Percentiles rank a stretch among this genome's conserved stretches.
Evolutionary conservation across 2,329 filamentous ascomycete genomes (phyloP).

Genomic region (Trichoderma koningii): DNA sequence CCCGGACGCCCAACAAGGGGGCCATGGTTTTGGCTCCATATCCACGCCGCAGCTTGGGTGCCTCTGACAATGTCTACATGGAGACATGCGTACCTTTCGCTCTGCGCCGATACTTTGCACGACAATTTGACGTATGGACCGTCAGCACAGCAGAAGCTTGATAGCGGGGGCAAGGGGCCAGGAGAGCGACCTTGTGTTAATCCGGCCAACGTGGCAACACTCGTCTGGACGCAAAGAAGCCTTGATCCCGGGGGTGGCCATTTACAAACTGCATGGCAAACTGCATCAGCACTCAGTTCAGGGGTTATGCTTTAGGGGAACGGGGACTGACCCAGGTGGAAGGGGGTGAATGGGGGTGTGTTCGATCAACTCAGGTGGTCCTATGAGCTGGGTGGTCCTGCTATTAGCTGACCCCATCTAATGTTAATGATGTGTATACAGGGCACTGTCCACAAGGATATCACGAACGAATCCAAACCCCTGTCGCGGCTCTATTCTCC

Average conservation of each 20-base stretch:
- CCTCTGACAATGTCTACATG: slow-evolving; percentile 1
- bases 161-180: slow-evolving; percentile 25
- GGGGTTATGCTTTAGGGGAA: slow-evolving; percentile 1
- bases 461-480: slow-evolving; percentile 14
- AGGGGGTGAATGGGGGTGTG: not conserved
- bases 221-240: slow-evolving; percentile 25
- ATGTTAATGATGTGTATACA: slow-evolving; percentile 18
- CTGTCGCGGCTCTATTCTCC: slow-evolving; percentile 19
- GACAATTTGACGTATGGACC: not conserved
- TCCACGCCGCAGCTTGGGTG: not conserved
- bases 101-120: no score
- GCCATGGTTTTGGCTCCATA: slow-evolving; percentile 14
- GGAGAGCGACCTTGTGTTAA: slow-evolving; percentile 19
- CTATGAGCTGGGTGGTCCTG: not conserved
- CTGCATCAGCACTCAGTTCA: slow-evolving; percentile 22
- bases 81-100: not conserved
- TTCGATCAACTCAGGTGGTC: not conserved
- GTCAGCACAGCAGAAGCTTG: slow-evolving; percentile 12
- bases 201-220: slow-evolving; percentile 28
- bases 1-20: not conserved
- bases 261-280: slow-evolving; percentile 28
- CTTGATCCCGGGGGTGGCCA: slow-evolving; percentile 8
- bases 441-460: not conserved
- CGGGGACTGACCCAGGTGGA: not conserved
- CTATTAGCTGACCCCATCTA: slow-evolving; percentile 2